Evolutionary conservation across 2,329 filamentous ascomycete genomes (phyloP).

Genomic region (Uncinocarpus reesii): DNA sequence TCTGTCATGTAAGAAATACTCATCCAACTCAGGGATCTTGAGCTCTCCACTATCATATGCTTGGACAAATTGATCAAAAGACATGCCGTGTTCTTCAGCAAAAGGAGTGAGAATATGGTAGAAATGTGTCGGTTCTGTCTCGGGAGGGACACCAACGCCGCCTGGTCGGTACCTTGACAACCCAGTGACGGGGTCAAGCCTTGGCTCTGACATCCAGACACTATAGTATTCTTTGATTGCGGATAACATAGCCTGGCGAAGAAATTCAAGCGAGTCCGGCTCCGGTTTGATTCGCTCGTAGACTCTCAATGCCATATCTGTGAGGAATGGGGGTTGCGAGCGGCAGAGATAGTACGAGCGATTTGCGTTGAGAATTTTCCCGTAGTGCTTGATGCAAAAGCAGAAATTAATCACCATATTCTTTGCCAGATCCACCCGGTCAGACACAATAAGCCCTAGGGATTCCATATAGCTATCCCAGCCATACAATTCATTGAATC

Average conservation of each 20-base stretch:
- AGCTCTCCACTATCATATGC: conserved; percentile 76
- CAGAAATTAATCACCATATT: conserved; percentile 94
- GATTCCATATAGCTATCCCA: conserved; percentile 99
- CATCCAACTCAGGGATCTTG: conserved; percentile 75
- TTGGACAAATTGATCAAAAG: conserved; percentile 71
- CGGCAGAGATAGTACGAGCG: conserved; percentile 89
- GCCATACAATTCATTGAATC: conserved; percentile 96
- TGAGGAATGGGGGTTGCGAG: conserved; percentile 92
- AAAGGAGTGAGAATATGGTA: conserved; percentile 73
- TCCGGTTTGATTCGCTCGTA: conserved; percentile 90
- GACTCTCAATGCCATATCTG: conserved; percentile 89
- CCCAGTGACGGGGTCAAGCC: conserved; percentile 65
- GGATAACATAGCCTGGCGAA: conserved; percentile 68
- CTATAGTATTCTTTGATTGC: conserved; percentile 95
- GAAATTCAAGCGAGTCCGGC: conserved; percentile 67
- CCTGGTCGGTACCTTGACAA: conserved; percentile 77
- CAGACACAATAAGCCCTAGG: conserved; percentile 74
- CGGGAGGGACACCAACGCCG: conserved; percentile 75
- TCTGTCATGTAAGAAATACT: conserved; percentile 92
- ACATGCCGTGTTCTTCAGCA: conserved; percentile 70
- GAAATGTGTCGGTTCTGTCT: conserved; percentile 83
- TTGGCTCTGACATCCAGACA: conserved; percentile 72
- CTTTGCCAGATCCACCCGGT: conserved; percentile 78
- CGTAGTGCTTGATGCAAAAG: conserved; percentile 97
- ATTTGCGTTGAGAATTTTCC: conserved; percentile 95